Evolutionary conservation across 78 protist genomes (phyloP).

Genomic region (Speleostelium caveatum): DNA sequence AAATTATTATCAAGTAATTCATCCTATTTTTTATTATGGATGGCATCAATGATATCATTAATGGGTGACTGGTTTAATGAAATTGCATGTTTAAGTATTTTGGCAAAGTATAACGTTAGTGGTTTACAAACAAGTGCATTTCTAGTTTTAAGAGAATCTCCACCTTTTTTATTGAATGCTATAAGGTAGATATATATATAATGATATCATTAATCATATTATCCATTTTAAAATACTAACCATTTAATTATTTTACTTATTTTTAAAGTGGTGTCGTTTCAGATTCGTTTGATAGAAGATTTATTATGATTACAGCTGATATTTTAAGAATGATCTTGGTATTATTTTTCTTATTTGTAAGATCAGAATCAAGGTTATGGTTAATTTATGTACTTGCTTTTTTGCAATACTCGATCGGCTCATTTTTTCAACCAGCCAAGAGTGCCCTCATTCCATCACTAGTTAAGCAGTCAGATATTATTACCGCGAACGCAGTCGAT

Average conservation of each 20-base stretch:
- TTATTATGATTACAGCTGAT: constrained; percentile 46
- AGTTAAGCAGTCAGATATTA: constrained; percentile 10
- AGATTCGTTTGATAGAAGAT: constrained; percentile 61
- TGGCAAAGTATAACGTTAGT: neutral
- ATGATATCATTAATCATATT: no score
- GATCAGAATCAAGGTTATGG: constrained; percentile 12
- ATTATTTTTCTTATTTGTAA: constrained; percentile 14
- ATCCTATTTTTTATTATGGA: constrained; percentile 11
- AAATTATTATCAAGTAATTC: constrained; percentile 1
- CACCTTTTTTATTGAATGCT: constrained; percentile 37
- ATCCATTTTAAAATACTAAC: neutral
- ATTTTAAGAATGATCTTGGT: constrained; percentile 23
- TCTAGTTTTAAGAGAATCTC: constrained; percentile 44
- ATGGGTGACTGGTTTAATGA: constrained; percentile 81
- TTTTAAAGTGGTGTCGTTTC: constrained; percentile 60
- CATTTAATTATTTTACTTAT: no score
- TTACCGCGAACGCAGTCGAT: constrained; percentile 63
- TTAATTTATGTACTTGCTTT: constrained; percentile 52
- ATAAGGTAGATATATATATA: no score
- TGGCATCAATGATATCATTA: constrained; percentile 36
- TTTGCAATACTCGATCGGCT: constrained; percentile 44
- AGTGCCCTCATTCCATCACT: constrained; percentile 12
- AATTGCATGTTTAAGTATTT: constrained; percentile 52
- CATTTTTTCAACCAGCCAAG: constrained; percentile 51
- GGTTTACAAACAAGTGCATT: constrained; percentile 14